Conservation (phyloP, 2,329 filamentous ascomycete species). For the Diaporthe batatas region DNA sequence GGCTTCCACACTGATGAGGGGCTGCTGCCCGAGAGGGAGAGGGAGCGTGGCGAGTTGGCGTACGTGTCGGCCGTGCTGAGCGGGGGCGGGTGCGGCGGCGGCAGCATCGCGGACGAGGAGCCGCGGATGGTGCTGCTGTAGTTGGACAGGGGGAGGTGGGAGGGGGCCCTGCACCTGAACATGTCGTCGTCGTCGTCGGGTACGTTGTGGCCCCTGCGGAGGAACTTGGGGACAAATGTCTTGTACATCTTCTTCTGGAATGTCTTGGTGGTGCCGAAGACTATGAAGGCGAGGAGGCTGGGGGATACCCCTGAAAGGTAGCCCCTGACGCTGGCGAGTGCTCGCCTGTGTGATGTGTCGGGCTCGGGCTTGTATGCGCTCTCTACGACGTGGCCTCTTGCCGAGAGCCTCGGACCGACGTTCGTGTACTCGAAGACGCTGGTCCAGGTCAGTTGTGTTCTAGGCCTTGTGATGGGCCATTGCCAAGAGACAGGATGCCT, state of each 20-base stretch:
- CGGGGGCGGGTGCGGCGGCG: too few relatives aligned
- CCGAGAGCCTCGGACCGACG: slow-evolving; percentile 26
- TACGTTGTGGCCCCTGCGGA: neutral
- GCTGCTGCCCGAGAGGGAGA: neutral
- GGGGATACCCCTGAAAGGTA: slow-evolving; percentile 48
- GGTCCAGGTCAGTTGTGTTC: neutral
- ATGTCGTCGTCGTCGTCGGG: slow-evolving; percentile 15
- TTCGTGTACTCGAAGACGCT: slow-evolving; percentile 41
- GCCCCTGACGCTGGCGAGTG: slow-evolving; percentile 38
- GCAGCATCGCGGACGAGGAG: neutral
- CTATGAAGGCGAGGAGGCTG: slow-evolving; percentile 46
- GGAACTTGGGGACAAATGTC: slow-evolving; percentile 42
- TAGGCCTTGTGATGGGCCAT: neutral
- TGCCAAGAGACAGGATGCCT: neutral
- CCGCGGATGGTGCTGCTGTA: slow-evolving; percentile 21
- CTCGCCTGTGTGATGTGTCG: slow-evolving; percentile 35
- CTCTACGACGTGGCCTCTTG: slow-evolving; percentile 50
- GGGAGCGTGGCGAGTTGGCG: neutral
- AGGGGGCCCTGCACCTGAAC: neutral
- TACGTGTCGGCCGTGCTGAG: slow-evolving; percentile 20
- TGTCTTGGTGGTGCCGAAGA: slow-evolving; percentile 47
- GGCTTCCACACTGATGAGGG: slow-evolving; percentile 17
- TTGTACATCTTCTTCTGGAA: slow-evolving; percentile 45
- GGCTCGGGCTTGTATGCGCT: slow-evolving; percentile 46
- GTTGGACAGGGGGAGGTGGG: slow-evolving; percentile 10